phyloP scores from a whole-genome alignment of 805 yeast genomes.

The Saccharomyces eubayanus region DNA sequence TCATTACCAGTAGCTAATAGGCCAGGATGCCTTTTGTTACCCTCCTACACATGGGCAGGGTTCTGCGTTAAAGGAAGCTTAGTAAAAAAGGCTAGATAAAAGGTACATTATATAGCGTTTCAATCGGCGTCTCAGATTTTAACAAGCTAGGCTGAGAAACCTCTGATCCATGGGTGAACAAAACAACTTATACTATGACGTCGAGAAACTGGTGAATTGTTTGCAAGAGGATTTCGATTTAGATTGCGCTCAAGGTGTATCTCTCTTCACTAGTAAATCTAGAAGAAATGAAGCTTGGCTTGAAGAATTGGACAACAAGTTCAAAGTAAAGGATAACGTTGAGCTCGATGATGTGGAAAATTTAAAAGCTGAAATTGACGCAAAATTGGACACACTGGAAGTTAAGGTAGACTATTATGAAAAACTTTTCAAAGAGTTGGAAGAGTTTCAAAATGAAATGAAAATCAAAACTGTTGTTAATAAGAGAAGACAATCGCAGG shows the following conservation, averaged over 20 bases:
- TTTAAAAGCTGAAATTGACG: constrained; percentile 13
- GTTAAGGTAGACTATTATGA: constrained; percentile 36
- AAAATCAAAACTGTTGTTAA: constrained; percentile 35
- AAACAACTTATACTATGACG: constrained; percentile 4
- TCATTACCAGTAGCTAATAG: no score
- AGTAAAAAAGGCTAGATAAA: background rate
- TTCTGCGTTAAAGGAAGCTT: background rate
- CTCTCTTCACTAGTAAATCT: constrained; percentile 18
- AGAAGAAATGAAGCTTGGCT: constrained; percentile 17
- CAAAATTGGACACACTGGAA: constrained; percentile 29
- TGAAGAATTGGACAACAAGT: constrained; percentile 13
- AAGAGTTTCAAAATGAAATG: constrained; percentile 52
- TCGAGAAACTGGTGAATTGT: constrained; percentile 15
- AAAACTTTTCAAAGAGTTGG: constrained; percentile 46
- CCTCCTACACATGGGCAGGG: background rate
- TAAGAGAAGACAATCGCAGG: constrained; percentile 9
- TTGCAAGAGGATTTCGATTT: constrained; percentile 23
- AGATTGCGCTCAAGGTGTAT: constrained; percentile 24
- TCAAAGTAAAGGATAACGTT: constrained; percentile 19
- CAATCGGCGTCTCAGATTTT: background rate
- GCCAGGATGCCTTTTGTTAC: background rate
- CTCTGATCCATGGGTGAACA: background rate
- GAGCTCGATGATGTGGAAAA: constrained; percentile 26
- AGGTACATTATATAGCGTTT: background rate
- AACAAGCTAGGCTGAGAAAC: background rate